Percentiles rank a stretch among this genome's conserved stretches.
Evolutionary conservation across 768 basidiomycete species (phyloP).

Genomic region (Astraeus odoratus): DNA sequence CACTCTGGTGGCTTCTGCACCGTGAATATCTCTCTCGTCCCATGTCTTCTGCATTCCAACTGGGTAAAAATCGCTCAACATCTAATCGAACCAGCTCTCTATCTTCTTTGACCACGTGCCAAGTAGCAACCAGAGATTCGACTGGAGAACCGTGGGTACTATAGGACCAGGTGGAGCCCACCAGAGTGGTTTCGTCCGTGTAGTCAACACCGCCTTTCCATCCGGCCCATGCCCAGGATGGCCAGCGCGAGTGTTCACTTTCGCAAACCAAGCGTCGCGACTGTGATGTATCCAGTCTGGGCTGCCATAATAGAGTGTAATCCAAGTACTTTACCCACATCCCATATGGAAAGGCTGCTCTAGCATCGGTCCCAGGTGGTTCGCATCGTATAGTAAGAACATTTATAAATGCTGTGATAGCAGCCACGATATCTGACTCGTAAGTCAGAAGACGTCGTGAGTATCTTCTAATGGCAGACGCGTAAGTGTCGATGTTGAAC

Average conservation of each 20-base stretch:
- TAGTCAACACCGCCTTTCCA: constrained; percentile 16
- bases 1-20: background rate
- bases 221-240: constrained; percentile 21
- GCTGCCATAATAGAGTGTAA: constrained; percentile 16
- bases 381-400: background rate
- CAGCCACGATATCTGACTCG: constrained; percentile 11
- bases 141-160: constrained; percentile 1
- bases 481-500: background rate
- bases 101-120: constrained; percentile 13
- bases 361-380: background rate
- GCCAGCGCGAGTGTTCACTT: constrained; percentile 4
- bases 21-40: constrained; percentile 3
- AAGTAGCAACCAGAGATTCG: constrained; percentile 14
- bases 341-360: constrained; percentile 4
- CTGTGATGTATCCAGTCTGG: constrained; percentile 5
- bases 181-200: background rate
- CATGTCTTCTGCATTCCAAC: background rate
- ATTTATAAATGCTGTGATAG: constrained; percentile 5
- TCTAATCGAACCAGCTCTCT: constrained; percentile 7
- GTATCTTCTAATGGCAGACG: constrained; percentile 7
- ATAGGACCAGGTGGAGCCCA: background rate
- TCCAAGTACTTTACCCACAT: constrained; percentile 11
- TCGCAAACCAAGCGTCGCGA: constrained; percentile 2
- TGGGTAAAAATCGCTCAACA: constrained; percentile 1
- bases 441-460: constrained; percentile 8